These are phyloP conservation scores for Holtermannia corniformis DNA, from an alignment of 768 basidiomycete species.

Conservation along the genomic window DNA sequence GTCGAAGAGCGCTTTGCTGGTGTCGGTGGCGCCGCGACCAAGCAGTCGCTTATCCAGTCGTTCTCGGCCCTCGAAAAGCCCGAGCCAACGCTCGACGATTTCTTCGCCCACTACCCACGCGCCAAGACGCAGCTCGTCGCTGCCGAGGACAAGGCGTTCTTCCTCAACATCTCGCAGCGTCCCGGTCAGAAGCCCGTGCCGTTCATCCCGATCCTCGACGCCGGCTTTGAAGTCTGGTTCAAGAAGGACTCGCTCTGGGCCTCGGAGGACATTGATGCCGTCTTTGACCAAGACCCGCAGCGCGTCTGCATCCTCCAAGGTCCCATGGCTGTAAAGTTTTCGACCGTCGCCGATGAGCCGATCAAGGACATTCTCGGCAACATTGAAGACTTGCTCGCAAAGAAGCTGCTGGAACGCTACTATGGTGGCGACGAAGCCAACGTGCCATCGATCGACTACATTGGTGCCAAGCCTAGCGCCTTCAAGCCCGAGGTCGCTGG, in stretches of 20 bases:
- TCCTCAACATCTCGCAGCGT: slow-evolving; percentile 89
- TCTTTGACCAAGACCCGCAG: slow-evolving; percentile 97
- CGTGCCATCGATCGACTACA: slow-evolving; percentile 76
- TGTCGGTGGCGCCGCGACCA: slow-evolving; percentile 62
- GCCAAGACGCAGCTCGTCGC: slow-evolving; percentile 79
- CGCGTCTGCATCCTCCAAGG: slow-evolving; percentile 96
- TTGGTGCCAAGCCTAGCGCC: slow-evolving; percentile 50
- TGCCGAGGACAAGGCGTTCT: slow-evolving; percentile 87
- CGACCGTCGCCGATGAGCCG: slow-evolving; percentile 81
- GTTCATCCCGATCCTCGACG: slow-evolving; percentile 92
- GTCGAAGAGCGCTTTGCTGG: slow-evolving; percentile 92
- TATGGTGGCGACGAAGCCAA: slow-evolving; percentile 66
- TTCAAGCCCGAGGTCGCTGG: slow-evolving; percentile 43
- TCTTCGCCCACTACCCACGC: slow-evolving; percentile 75
- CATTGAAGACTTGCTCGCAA: slow-evolving; percentile 66
- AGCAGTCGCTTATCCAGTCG: slow-evolving; percentile 76
- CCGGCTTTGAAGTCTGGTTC: slow-evolving; percentile 95
- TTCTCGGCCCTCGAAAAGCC: slow-evolving; percentile 78
- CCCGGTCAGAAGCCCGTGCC: slow-evolving; percentile 97
- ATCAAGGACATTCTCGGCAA: slow-evolving; percentile 84
- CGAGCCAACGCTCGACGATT: slow-evolving; percentile 53
- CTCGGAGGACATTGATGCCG: slow-evolving; percentile 94
- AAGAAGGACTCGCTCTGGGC: slow-evolving; percentile 99
- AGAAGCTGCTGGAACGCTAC: slow-evolving; percentile 64
- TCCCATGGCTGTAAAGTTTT: slow-evolving; percentile 84